These are phyloP conservation scores for Alopecurus myosuroides DNA, from an alignment of 176 grass and related monocot species.

Conservation along the genomic window DNA sequence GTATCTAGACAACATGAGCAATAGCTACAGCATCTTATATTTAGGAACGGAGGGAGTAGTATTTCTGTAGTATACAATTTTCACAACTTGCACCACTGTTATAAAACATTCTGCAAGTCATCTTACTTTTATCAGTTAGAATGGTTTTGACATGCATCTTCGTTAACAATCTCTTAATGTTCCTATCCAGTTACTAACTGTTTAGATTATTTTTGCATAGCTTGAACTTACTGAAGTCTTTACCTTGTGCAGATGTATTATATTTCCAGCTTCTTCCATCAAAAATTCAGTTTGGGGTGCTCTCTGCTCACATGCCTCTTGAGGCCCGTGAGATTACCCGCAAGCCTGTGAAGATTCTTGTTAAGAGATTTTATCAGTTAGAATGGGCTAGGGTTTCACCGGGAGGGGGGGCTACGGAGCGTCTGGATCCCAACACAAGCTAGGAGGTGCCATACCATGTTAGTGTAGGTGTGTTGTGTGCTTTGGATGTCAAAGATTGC, in stretches of 20 bases:
- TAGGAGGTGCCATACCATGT: too few species aligned
- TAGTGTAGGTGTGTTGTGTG: too few species aligned
- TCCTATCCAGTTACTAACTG: neutral
- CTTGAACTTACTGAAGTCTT: neutral
- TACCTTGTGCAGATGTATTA: slow-evolving; percentile 58
- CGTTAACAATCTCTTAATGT: neutral
- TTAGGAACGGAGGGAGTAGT: too few species aligned
- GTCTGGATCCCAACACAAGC: too few species aligned
- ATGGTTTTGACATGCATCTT: neutral
- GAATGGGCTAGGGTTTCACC: too few species aligned
- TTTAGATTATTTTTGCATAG: neutral
- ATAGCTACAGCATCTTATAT: too few species aligned
- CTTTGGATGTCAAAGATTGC: too few species aligned
- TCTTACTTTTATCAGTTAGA: neutral
- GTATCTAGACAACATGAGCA: too few species aligned
- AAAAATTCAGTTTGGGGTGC: slow-evolving; percentile 61
- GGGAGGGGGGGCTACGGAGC: too few species aligned
- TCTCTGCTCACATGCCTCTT: slow-evolving; percentile 73
- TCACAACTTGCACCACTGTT: neutral
- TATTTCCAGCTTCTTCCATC: slow-evolving; percentile 62
- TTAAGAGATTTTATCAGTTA: too few species aligned
- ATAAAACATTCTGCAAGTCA: neutral
- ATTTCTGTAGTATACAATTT: neutral
- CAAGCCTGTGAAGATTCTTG: slow-evolving; percentile 61
- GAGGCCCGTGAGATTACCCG: slow-evolving; percentile 59